A percentile compares a stretch with the other conserved stretches of the same genome.
Evolutionary conservation across 768 basidiomycete genomes (phyloP).

Genomic region (Trametes sanguinea): DNA sequence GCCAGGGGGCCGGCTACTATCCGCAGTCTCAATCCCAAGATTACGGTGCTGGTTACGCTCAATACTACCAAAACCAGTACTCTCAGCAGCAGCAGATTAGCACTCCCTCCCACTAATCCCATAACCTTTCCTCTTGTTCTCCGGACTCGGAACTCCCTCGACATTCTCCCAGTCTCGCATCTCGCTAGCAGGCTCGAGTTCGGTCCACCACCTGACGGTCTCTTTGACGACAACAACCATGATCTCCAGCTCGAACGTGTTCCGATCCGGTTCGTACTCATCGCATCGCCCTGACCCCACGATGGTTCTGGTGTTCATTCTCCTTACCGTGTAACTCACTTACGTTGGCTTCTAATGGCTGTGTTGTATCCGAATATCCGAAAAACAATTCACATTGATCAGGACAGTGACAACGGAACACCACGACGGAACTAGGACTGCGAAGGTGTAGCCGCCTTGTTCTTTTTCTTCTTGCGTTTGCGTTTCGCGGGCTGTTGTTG

Average conservation of each 20-base stretch:
- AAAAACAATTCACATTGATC: too few relatives aligned
- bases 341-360: slow-evolving; percentile 9
- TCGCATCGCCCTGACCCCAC: slow-evolving; percentile 11
- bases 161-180: slow-evolving; percentile 11
- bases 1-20: slow-evolving; percentile 36
- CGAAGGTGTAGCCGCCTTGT: slow-evolving; percentile 1
- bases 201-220: slow-evolving; percentile 14
- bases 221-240: slow-evolving; percentile 3
- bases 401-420: too few relatives aligned
- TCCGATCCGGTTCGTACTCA: slow-evolving; percentile 23
- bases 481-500: slow-evolving; percentile 11
- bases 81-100: slow-evolving; percentile 73
- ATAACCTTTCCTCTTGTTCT: background rate
- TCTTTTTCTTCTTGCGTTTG: slow-evolving; percentile 34
- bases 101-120: slow-evolving; percentile 39
- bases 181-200: background rate
- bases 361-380: slow-evolving; percentile 15
- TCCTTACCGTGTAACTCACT: slow-evolving; percentile 20
- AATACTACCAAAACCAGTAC: slow-evolving; percentile 89
- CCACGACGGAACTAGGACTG: background rate
- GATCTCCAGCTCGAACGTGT: background rate
- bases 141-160: slow-evolving; percentile 8
- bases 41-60: slow-evolving; percentile 75
- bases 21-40: slow-evolving; percentile 60
- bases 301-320: background rate